Evolutionary conservation across 2,329 filamentous ascomycete species (phyloP).

Genomic region (Trichoderma atroviride): DNA sequence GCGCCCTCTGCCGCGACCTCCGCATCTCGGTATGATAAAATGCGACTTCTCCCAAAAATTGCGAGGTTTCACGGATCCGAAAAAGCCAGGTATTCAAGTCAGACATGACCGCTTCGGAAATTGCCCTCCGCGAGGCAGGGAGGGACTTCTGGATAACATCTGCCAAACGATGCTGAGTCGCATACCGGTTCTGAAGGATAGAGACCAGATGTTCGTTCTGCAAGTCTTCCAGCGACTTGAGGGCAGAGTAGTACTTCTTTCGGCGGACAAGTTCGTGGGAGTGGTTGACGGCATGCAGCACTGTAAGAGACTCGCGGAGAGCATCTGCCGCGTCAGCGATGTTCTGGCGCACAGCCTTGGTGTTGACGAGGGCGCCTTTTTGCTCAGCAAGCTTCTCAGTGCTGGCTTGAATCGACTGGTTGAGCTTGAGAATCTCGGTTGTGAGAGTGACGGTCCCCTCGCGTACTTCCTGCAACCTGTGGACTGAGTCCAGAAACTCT

Average conservation of each 20-base stretch:
- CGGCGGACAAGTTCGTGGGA: slow-evolving; percentile 88
- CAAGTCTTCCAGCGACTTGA: slow-evolving; percentile 91
- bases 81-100: slow-evolving; percentile 97
- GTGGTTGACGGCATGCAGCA: slow-evolving; percentile 89
- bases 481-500: slow-evolving; percentile 92
- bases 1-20: slow-evolving; percentile 78
- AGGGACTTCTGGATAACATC: slow-evolving; percentile 96
- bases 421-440: slow-evolving; percentile 86
- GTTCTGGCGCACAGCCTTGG: slow-evolving; percentile 87
- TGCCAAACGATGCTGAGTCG: slow-evolving; percentile 91
- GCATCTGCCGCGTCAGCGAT: slow-evolving; percentile 91
- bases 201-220: slow-evolving; percentile 89
- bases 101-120: slow-evolving; percentile 95
- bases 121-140: slow-evolving; percentile 86
- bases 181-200: slow-evolving; percentile 76
- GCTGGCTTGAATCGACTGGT: slow-evolving; percentile 91
- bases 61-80: slow-evolving; percentile 91
- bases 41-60: slow-evolving; percentile 92
- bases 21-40: slow-evolving; percentile 95
- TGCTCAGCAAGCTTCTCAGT: slow-evolving; percentile 93
- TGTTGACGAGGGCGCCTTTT: slow-evolving; percentile 92
- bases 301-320: slow-evolving; percentile 86
- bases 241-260: slow-evolving; percentile 93
- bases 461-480: slow-evolving; percentile 87
- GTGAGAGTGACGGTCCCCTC: slow-evolving; percentile 89